Evolutionary conservation across 2,329 filamentous ascomycete genomes (phyloP).

Genomic region (Gnomoniopsis sp.): DNA sequence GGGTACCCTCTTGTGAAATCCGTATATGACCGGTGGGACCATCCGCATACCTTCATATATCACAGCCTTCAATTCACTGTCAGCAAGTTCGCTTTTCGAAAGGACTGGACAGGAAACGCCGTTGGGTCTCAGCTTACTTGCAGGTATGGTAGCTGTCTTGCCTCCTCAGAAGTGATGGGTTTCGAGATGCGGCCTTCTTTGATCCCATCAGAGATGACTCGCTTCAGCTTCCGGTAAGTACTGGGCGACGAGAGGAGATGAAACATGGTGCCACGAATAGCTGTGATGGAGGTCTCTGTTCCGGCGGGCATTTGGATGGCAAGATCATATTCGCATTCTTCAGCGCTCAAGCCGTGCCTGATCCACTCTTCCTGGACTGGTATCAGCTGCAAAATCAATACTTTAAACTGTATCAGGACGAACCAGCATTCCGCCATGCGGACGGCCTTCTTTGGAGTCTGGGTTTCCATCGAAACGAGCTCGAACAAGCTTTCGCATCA

Average conservation of each 20-base stretch:
- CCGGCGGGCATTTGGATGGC: conserved; percentile 35
- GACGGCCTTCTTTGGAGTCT: neutral
- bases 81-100: neutral
- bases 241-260: conserved; percentile 41
- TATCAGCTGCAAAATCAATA: neutral
- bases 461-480: neutral
- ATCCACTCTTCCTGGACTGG: conserved; percentile 5
- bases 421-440: neutral
- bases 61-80: conserved; percentile 20
- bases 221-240: conserved; percentile 33
- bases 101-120: neutral
- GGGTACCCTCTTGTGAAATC: conserved; percentile 23
- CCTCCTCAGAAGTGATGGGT: conserved; percentile 21
- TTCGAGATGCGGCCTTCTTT: conserved; percentile 32
- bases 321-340: conserved; percentile 1
- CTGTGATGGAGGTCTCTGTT: conserved; percentile 46
- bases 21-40: conserved; percentile 26
- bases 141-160: conserved; percentile 28
- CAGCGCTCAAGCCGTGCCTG: neutral
- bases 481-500: neutral
- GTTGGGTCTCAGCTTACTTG: conserved; percentile 9
- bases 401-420: neutral
- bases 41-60: conserved; percentile 33
- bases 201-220: conserved; percentile 36
- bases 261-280: conserved; percentile 42